Evolutionary conservation across 2,329 filamentous ascomycete genomes (phyloP).

Genomic region (Aspergillus floridensis): DNA sequence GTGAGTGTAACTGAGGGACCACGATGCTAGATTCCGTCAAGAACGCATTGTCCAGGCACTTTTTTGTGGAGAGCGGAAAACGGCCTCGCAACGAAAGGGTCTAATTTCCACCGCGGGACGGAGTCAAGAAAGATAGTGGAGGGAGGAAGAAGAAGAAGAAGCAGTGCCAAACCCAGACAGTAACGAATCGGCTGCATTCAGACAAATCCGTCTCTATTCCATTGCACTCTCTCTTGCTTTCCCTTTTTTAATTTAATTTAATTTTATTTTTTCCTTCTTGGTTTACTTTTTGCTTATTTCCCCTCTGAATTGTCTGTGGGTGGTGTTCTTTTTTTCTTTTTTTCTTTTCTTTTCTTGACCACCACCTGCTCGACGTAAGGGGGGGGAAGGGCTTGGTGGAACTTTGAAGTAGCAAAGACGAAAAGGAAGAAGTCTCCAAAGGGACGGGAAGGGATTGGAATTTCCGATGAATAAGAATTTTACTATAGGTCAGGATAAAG

Average conservation of each 20-base stretch:
- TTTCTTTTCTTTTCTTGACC: background rate
- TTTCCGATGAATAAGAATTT: background rate
- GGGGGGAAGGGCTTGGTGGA: background rate
- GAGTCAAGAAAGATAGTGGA: background rate
- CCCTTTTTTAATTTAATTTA: background rate
- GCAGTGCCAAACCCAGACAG: background rate
- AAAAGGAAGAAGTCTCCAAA: background rate
- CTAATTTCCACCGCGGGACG: background rate
- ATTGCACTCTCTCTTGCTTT: background rate
- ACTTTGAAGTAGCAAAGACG: background rate
- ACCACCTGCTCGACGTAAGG: background rate
- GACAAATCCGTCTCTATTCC: background rate
- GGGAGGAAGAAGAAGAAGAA: background rate
- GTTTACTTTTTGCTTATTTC: background rate
- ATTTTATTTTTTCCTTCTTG: background rate
- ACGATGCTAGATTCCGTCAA: background rate
- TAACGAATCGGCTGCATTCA: conserved; percentile 10
- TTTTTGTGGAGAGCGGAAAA: background rate
- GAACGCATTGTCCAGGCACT: background rate
- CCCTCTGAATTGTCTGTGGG: too few species aligned
- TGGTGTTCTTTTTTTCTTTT: background rate
- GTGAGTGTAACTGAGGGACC: background rate
- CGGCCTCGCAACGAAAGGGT: background rate
- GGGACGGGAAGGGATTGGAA: background rate
- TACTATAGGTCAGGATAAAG: background rate